These are phyloP conservation scores for Umbelopsis ramanniana DNA, from an alignment of 192 early-diverging fungal genomes.

Conservation along the genomic window DNA sequence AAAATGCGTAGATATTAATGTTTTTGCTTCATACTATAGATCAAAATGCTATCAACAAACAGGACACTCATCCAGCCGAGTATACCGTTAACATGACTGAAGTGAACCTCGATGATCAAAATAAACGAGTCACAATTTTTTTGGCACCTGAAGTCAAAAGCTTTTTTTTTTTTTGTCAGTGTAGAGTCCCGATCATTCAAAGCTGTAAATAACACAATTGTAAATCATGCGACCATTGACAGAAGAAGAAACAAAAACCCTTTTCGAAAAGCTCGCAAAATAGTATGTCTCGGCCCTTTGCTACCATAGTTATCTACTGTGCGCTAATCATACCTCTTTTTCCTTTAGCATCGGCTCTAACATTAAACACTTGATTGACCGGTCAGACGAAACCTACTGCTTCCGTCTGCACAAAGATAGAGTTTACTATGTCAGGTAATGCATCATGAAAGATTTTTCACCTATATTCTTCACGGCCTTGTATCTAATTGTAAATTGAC, in stretches of 20 bases:
- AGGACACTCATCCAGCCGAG: too few species aligned
- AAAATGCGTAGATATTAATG: too few species aligned
- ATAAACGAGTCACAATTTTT: slow-evolving; percentile 21
- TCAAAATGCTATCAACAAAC: too few species aligned
- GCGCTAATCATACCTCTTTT: neutral
- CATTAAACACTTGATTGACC: slow-evolving; percentile 92
- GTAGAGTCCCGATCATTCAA: slow-evolving; percentile 2
- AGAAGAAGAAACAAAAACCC: slow-evolving; percentile 94
- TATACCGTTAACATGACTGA: too few species aligned
- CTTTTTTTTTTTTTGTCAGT: slow-evolving; percentile 30
- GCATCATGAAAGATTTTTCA: too few species aligned
- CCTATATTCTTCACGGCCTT: neutral
- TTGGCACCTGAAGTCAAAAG: neutral
- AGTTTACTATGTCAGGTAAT: slow-evolving; percentile 95
- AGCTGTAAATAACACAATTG: neutral
- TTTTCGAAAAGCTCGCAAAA: slow-evolving; percentile 98
- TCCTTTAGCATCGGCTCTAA: slow-evolving; percentile 86
- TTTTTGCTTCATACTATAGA: too few species aligned
- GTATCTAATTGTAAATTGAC: too few species aligned
- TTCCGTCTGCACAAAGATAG: slow-evolving; percentile 94
- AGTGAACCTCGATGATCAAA: too few species aligned
- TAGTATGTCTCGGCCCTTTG: slow-evolving; percentile 63
- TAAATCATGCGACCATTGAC: slow-evolving; percentile 91
- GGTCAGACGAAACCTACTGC: slow-evolving; percentile 95
- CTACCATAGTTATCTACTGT: neutral